These are phyloP conservation scores for Boletus barrowsii DNA, from an alignment of 768 basidiomycete genomes.

Conservation along the genomic window DNA sequence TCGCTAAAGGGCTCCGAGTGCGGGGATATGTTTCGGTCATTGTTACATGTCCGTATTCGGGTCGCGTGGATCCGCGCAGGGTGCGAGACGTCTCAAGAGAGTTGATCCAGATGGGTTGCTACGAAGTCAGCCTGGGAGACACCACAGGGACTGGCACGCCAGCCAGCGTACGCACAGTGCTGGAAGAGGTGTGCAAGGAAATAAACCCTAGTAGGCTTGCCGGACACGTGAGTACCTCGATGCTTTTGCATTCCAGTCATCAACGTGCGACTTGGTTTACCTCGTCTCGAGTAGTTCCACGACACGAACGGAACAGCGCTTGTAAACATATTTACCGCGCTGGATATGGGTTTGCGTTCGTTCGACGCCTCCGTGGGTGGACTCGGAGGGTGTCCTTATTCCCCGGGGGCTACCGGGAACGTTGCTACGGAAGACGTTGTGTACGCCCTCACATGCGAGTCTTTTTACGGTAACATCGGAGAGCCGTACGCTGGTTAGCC, in stretches of 20 bases:
- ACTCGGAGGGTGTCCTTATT: conserved; percentile 93
- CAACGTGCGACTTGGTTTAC: neutral
- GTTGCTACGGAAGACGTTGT: conserved; percentile 92
- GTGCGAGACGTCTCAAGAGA: conserved; percentile 71
- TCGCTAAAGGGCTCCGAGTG: conserved; percentile 61
- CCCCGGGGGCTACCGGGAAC: conserved; percentile 94
- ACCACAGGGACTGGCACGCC: conserved; percentile 89
- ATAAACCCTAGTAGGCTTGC: conserved; percentile 70
- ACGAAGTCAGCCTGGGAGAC: conserved; percentile 89
- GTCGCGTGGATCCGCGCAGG: conserved; percentile 57
- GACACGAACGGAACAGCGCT: conserved; percentile 87
- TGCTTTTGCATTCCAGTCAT: conserved; percentile 9
- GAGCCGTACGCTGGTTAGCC: conserved; percentile 20
- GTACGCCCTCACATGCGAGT: conserved; percentile 70
- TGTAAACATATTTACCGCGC: conserved; percentile 69
- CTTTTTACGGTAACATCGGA: conserved; percentile 51
- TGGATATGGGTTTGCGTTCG: conserved; percentile 72
- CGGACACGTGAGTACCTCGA: conserved; percentile 43
- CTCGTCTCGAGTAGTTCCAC: conserved; percentile 57
- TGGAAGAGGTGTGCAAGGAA: conserved; percentile 64
- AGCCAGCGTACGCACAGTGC: conserved; percentile 57
- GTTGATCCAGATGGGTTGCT: conserved; percentile 87
- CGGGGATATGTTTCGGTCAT: conserved; percentile 85
- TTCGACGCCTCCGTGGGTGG: conserved; percentile 86
- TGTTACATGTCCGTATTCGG: conserved; percentile 85